Conservation (phyloP, 2,329 filamentous ascomycete genomes). For the Zymoseptoria tritici region DNA sequence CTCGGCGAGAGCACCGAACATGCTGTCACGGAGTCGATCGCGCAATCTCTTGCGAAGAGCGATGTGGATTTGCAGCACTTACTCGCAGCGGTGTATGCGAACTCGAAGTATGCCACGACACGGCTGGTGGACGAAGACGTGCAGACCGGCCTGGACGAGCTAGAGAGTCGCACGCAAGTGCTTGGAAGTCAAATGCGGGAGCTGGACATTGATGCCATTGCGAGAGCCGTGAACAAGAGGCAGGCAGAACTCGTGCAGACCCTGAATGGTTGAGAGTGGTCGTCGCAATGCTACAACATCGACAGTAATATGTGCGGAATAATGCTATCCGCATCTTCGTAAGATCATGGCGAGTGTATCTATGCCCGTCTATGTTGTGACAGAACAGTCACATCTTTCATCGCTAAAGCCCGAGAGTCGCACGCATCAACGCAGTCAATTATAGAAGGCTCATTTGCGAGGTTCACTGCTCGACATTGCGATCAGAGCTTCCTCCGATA, state of each 20-base stretch:
- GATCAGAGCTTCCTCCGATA: conserved; percentile 54
- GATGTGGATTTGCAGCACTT: conserved; percentile 33
- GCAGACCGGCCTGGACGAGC: conserved; percentile 27
- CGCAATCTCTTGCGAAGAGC: conserved; percentile 31
- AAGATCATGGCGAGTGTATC: neutral
- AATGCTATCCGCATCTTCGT: neutral
- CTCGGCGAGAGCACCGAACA: conserved; percentile 30
- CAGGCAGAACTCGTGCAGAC: conserved; percentile 11
- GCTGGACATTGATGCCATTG: conserved; percentile 26
- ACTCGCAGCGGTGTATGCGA: conserved; percentile 32
- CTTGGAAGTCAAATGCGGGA: conserved; percentile 32
- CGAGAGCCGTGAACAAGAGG: conserved; percentile 13
- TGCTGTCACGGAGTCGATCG: conserved; percentile 28
- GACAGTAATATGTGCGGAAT: neutral
- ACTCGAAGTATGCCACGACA: conserved; percentile 19
- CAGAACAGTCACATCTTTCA: neutral
- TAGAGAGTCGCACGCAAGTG: conserved; percentile 33
- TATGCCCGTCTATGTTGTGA: neutral
- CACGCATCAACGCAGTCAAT: neutral
- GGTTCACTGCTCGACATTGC: neutral
- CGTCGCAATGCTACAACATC: neutral
- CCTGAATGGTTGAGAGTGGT: conserved; percentile 1
- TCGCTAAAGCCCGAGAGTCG: neutral
- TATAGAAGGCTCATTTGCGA: neutral
- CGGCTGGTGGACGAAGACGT: conserved; percentile 18